Base-by-base conservation (phyloP, 2,329 filamentous ascomycete genomes). In the Sporothrix phasma region DNA sequence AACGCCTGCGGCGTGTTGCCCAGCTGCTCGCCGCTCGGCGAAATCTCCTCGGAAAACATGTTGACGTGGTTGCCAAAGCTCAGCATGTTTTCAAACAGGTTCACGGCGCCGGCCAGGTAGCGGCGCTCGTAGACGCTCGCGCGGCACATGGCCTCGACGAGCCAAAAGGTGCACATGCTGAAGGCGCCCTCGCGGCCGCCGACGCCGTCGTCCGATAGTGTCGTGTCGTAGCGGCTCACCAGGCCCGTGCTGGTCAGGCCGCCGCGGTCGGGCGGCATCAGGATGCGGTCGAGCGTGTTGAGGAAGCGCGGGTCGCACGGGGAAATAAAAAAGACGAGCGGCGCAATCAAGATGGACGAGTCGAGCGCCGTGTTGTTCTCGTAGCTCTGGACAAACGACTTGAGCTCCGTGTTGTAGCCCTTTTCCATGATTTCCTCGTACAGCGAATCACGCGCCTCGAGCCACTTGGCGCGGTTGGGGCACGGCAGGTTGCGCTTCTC, bases 111-210 rank as follows among this genome's bases (percentile, higher is more conserved):
- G 13, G 77, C 73, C 22, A 87, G 76, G 68, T 89, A 88, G 67
- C 83, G 85, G n/a, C 78, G 77, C 68, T 89, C 84, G 72, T 88
- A 87, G 56, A 79, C 76, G 68, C 81, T 77, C 68, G 88, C 88
- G 37, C 88, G 81, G 34, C 88, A 89, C 75, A 92, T 81, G 26
- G 88, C 88, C 74, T 92, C 89, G 13, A 92, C 87, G 0, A 91
- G 82, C 89, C 89, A 92, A 73, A 92, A 92, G 0, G 88, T 92
- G 71, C 88, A 90, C 88, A 92, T 91, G 70, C 82, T 86, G 72
- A 92, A 92, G 22, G 88, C 88, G 24, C 89, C 89, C 74, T 92
- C 88, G 61, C 82, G 80, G 19, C 88, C 88, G 43, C 88, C 87
- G 8, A 92, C 87, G 34, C 88, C 88, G 70, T 92, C 88, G 63